Evolutionary conservation across 176 grass and related monocot species (phyloP), one percentile per base, ranked within the genome.

Genomic region (Cenchrus fungigraminus): DNA sequence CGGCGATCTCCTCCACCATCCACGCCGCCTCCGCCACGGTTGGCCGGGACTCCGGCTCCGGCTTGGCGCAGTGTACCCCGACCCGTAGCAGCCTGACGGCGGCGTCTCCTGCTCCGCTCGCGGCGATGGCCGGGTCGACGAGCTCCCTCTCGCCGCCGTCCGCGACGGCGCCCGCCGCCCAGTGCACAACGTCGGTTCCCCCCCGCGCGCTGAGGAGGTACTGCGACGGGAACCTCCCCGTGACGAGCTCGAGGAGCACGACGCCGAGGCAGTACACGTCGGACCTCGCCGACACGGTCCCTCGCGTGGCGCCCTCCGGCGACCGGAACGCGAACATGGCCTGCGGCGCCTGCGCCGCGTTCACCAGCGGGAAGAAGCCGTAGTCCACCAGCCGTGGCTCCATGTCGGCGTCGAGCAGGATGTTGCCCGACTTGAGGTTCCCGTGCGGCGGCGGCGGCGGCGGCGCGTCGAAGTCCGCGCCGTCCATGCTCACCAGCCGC

Each of bases 251-350:
- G 0, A 95, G 83, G 3, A 95, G 83, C 75, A 95, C 87, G 40
- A 95, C 54, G 51, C 93, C 93, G 79, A 95, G 81, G 83, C 90
- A 95, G 86, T 86, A 95, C 65, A 95, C 93, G 80, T 95, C 93
- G 9, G 93, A 95, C 61, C 87, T 84, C 9, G 83, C 14, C 3
- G 88, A 90, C 1, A 91, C 88, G 16, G 6, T 56, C 12, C 17
- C 43, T 44, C 69, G 83, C 13, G 81, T 54, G 44, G 66, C 3
- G 75, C 69, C 85, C 86, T 95, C 93, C 4, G 93, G 90, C 32
- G 90, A 82, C 62, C 88, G 83, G 88, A 86, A 92, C 47, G 90
- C 83, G 83, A 95, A 89, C 90, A 95, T 92, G 76, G 87, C 77
- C 15, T 86, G 71, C 46, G 90, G 68, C 17, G 84, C 83, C 83